These are phyloP conservation scores for Hirsutella thompsonii DNA, from an alignment of 2,329 filamentous ascomycete genomes.

Conservation along the genomic window DNA sequence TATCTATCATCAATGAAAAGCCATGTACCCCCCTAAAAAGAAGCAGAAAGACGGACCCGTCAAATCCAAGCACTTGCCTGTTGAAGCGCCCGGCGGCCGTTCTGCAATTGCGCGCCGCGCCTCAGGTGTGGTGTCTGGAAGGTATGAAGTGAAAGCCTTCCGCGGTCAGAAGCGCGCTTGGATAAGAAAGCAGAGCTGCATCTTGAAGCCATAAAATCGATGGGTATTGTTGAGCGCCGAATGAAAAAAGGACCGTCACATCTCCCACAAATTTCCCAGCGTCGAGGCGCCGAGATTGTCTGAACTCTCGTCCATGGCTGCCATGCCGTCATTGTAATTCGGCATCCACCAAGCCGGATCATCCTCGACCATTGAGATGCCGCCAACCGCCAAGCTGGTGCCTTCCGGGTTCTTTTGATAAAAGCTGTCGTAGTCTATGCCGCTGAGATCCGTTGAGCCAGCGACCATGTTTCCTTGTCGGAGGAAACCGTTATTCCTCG, in stretches of 20 bases:
- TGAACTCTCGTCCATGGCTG: slow-evolving; percentile 22
- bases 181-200: not conserved
- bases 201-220: not conserved
- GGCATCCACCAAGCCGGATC: slow-evolving; percentile 36
- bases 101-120: too few species aligned
- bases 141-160: too few species aligned
- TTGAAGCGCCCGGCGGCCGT: too few species aligned
- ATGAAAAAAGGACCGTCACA: slow-evolving; percentile 13
- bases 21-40: not conserved
- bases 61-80: too few species aligned
- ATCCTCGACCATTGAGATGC: slow-evolving; percentile 37
- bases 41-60: not conserved
- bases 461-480: slow-evolving; percentile 31
- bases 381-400: slow-evolving; percentile 23
- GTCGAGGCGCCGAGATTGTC: slow-evolving; percentile 18
- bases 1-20: not conserved
- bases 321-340: slow-evolving; percentile 27
- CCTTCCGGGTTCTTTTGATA: slow-evolving; percentile 31
- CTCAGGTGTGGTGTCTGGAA: too few species aligned
- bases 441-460: slow-evolving; percentile 28
- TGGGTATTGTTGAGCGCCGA: slow-evolving; percentile 18
- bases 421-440: slow-evolving; percentile 43
- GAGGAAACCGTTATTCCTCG: slow-evolving; percentile 22
- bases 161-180: too few species aligned
- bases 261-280: slow-evolving; percentile 21